phyloP scores from a whole-genome alignment of 257 asterid species.

The Fraxinus anomala region DNA sequence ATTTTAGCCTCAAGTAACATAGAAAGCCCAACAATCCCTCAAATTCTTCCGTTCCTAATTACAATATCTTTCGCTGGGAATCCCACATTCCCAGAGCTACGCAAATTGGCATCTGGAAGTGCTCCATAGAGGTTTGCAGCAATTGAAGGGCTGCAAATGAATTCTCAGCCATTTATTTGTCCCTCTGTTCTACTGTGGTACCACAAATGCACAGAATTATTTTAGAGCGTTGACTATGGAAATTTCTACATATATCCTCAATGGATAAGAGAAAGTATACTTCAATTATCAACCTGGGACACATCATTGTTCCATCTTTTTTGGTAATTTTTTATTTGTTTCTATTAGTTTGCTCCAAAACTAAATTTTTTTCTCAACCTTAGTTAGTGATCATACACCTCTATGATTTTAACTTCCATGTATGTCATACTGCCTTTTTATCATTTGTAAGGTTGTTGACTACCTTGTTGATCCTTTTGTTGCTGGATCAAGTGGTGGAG shows the following conservation, averaged over 20 bases:
- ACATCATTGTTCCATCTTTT: background rate
- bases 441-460: constrained; percentile 70
- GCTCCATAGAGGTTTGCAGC: no score
- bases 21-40: background rate
- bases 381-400: constrained; percentile 19
- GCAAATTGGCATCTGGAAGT: no score
- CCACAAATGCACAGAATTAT: no score
- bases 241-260: no score
- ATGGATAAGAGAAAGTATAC: no score
- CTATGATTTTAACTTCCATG: background rate
- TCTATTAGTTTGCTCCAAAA: constrained; percentile 1
- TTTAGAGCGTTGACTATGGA: no score
- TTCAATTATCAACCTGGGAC: background rate
- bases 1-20: constrained; percentile 16
- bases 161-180: no score
- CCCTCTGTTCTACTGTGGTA: no score
- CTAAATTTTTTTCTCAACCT: background rate
- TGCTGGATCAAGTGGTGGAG: constrained; percentile 91
- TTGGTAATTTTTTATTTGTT: constrained; percentile 9
- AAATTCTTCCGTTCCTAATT: background rate
- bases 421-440: constrained; percentile 22
- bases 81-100: background rate
- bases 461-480: constrained; percentile 90
- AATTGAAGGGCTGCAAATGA: no score
- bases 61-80: background rate